phyloP scores from a whole-genome alignment of 208 protist species.

The Trypanosomatidae sp. region DNA sequence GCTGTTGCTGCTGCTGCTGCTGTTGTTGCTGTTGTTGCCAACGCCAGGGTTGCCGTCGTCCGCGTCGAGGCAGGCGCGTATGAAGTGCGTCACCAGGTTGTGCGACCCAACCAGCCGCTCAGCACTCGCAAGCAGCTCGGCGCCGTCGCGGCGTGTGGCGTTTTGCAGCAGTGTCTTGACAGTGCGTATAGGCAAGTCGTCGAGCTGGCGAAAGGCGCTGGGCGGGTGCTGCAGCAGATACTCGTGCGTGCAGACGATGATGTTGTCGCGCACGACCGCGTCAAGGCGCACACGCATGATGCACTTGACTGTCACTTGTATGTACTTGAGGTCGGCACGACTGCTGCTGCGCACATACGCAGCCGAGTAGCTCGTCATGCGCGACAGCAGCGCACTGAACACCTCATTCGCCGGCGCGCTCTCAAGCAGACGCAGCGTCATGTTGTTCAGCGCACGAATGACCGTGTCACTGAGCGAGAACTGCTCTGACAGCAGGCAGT shows the following conservation, averaged over 20 bases:
- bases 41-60: constrained; percentile 15
- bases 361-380: constrained; percentile 73
- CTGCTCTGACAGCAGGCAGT: constrained; percentile 70
- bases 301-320: constrained; percentile 84
- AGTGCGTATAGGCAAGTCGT: constrained; percentile 78
- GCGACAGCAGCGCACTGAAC: constrained; percentile 64
- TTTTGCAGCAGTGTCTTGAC: constrained; percentile 84
- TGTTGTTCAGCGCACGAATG: constrained; percentile 72
- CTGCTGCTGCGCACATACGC: constrained; percentile 46
- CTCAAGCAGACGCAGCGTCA: constrained; percentile 64
- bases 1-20: neutral
- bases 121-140: constrained; percentile 26
- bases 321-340: constrained; percentile 76
- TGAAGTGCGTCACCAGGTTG: constrained; percentile 79
- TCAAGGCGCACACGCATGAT: constrained; percentile 56
- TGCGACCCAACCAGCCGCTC: constrained; percentile 48
- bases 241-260: constrained; percentile 74
- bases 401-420: constrained; percentile 54
- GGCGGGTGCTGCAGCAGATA: constrained; percentile 84
- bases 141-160: constrained; percentile 26
- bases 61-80: constrained; percentile 66
- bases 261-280: constrained; percentile 48
- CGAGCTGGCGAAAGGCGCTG: constrained; percentile 66
- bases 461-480: constrained; percentile 56
- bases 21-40: neutral